These are phyloP conservation scores for Maudiozyma humilis DNA, from an alignment of 1,139 yeast genomes.

Conservation along the genomic window DNA sequence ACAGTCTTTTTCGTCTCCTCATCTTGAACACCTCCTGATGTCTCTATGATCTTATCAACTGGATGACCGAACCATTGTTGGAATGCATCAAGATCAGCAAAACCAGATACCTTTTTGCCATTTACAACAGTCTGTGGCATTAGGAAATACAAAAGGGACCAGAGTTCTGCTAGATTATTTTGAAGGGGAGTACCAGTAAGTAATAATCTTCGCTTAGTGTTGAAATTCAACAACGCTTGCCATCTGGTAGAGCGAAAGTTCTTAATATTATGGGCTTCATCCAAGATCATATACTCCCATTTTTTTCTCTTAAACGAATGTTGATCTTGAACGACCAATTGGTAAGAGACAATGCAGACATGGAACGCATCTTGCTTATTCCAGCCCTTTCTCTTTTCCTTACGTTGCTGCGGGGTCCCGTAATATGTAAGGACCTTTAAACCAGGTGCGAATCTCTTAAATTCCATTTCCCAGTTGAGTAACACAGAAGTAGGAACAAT, in stretches of 20 bases:
- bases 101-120: slow-evolving; percentile 63
- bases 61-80: slow-evolving; percentile 98
- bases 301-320: slow-evolving; percentile 83
- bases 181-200: slow-evolving; percentile 95
- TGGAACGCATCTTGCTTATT: slow-evolving; percentile 93
- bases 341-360: slow-evolving; percentile 94
- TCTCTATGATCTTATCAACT: slow-evolving; percentile 83
- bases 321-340: slow-evolving; percentile 92
- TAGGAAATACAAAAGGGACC: slow-evolving; percentile 87
- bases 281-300: slow-evolving; percentile 95
- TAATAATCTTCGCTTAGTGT: slow-evolving; percentile 77
- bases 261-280: slow-evolving; percentile 97
- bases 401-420: slow-evolving; percentile 97
- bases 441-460: slow-evolving; percentile 97
- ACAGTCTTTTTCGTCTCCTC: slow-evolving; percentile 79
- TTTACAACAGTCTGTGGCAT: slow-evolving; percentile 62
- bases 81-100: slow-evolving; percentile 90
- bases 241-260: slow-evolving; percentile 93
- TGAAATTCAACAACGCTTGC: slow-evolving; percentile 91
- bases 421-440: slow-evolving; percentile 91
- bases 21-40: slow-evolving; percentile 47
- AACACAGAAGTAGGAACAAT: slow-evolving; percentile 98
- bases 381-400: slow-evolving; percentile 96
- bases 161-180: slow-evolving; percentile 81
- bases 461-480: slow-evolving; percentile 99